Conservation (phyloP, 139 green algal genomes). For the Chlorella sp. region DNA sequence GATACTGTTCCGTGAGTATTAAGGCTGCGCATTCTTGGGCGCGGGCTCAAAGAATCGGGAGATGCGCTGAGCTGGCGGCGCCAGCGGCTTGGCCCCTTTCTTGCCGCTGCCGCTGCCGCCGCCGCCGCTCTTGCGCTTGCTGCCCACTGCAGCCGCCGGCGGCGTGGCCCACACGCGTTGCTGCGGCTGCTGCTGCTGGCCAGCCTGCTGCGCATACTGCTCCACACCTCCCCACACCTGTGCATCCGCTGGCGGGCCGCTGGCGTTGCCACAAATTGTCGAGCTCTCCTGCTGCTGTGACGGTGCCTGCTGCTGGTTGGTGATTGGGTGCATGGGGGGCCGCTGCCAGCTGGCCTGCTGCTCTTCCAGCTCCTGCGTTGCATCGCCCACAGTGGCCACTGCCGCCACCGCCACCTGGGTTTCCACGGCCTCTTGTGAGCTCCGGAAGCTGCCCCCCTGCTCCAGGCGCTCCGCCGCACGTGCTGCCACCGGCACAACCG, state of each 20-base stretch:
- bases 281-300: neutral
- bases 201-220: neutral
- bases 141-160: neutral
- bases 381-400: too few relatives aligned
- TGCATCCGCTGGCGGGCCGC: neutral
- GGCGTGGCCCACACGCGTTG: neutral
- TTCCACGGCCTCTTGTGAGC: neutral
- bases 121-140: constrained; percentile 29
- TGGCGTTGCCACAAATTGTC: neutral
- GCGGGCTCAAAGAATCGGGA: constrained; percentile 8
- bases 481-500: too few relatives aligned
- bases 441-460: neutral
- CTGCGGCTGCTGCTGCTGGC: neutral
- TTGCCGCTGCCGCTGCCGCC: neutral
- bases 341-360: neutral
- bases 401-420: too few relatives aligned
- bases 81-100: neutral
- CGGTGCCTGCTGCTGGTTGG: neutral
- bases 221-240: neutral
- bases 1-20: neutral
- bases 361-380: neutral
- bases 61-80: constrained; percentile 20
- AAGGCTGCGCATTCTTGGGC: neutral
- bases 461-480: neutral
- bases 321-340: neutral